Base-by-base conservation (phyloP, 495 filamentous ascomycete genomes). In the Stereocaulon alpinum region DNA sequence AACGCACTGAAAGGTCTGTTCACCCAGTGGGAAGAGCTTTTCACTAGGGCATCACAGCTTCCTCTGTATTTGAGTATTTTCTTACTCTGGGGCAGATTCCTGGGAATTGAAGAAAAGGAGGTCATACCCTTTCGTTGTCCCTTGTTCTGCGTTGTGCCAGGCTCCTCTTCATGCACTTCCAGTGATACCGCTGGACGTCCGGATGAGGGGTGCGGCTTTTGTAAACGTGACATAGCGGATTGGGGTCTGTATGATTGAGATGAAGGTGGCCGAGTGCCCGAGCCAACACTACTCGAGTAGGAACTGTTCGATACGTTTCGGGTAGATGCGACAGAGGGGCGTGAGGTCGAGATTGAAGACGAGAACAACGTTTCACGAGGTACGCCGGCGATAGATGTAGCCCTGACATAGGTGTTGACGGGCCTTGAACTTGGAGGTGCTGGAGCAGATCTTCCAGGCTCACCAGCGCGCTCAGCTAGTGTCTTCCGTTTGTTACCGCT, bases 111-210 rank as follows among this genome's bases (percentile, higher is more conserved):
- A 66, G 66, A 64, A 68, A 65, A 68, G 61, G 59, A 63, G 60
- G 58, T 73, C 82, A 68, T 90, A 91, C 88, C 88, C 79, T 89
- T 87, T 69, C 79, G 71, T 73, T 84, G 81, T 63, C 78, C 76
- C 42, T 76, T 64, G 5, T 74, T 69, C 61, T 72, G 72, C 41
- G 61, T 66, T 63, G 72, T 62, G 22, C 64, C 61, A 43, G 72
- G 60, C 69, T 74, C 75, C 68, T 74, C 76, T 22, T 69, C 64
- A 60, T 82, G 77, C 62, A 75, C 77, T 55, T 82, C 82, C 69
- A 85, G 76, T 17, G 83, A 76, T 14, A 81, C 86, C 2, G 80
- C 77, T 10, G 86, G 81, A 58, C 86, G 78, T 22, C 74, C 63
- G 18, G 70, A 71, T 62, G 77, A 65, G 58, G 74, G 66, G 74